Conservation (phyloP, 352 stramenopile genomes). For the Pythium angustatum region DNA sequence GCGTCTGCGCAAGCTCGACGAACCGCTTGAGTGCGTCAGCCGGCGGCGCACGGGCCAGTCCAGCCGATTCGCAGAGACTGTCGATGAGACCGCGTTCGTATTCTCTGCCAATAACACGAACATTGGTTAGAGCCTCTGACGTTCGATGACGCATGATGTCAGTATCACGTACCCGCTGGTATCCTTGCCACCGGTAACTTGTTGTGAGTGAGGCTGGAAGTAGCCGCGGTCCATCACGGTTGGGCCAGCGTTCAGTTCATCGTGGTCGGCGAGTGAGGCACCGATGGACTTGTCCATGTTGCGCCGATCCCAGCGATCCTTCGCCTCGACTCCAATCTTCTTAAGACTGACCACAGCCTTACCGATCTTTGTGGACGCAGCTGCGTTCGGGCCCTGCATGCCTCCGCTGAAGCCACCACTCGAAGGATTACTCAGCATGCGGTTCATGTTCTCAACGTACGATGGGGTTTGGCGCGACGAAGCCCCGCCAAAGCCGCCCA, state of each 20-base stretch:
- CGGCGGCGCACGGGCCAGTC: constrained; percentile 71
- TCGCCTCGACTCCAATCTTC: constrained; percentile 75
- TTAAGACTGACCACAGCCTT: constrained; percentile 82
- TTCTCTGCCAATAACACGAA: constrained; percentile 39
- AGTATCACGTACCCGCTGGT: constrained; percentile 58
- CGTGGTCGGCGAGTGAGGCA: constrained; percentile 86
- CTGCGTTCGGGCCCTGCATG: constrained; percentile 28
- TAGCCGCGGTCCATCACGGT: constrained; percentile 74
- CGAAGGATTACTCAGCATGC: constrained; percentile 43
- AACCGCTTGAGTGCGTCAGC: constrained; percentile 81
- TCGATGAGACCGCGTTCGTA: constrained; percentile 89
- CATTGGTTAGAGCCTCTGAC: neutral
- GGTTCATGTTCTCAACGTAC: constrained; percentile 64
- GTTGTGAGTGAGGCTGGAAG: constrained; percentile 65
- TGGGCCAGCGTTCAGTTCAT: constrained; percentile 68
- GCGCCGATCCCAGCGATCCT: constrained; percentile 82
- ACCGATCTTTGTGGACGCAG: constrained; percentile 56
- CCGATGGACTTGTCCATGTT: constrained; percentile 91
- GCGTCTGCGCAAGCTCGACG: constrained; percentile 82
- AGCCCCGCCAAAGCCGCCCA: constrained; percentile 16
- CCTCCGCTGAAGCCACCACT: constrained; percentile 12
- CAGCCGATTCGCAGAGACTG: constrained; percentile 73
- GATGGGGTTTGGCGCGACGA: constrained; percentile 30
- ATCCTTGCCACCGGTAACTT: constrained; percentile 66
- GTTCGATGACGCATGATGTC: neutral